Percentiles rank a stretch among this genome's conserved stretches.
Conservation (phyloP, 2,329 filamentous ascomycete species). For the Sphaerulina musiva region DNA sequence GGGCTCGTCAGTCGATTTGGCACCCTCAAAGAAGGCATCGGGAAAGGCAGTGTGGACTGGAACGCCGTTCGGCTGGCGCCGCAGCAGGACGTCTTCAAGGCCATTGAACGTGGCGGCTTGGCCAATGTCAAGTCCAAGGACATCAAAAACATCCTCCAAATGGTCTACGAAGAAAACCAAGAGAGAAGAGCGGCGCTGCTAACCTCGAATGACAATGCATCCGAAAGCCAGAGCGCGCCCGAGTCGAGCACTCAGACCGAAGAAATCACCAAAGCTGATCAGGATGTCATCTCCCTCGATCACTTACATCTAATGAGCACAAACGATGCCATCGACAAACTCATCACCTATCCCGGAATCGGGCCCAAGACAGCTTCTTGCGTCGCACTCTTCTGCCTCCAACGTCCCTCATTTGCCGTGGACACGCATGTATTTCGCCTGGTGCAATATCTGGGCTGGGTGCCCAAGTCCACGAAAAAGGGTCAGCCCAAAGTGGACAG, state of each 20-base stretch:
- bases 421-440: slow-evolving; percentile 62
- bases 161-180: slow-evolving; percentile 63
- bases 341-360: slow-evolving; percentile 56
- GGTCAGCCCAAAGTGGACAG: slow-evolving; percentile 42
- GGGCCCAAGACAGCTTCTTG: slow-evolving; percentile 62
- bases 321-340: slow-evolving; percentile 52
- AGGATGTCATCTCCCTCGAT: slow-evolving; percentile 58
- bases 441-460: slow-evolving; percentile 56
- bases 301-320: slow-evolving; percentile 52
- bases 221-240: slow-evolving; percentile 42
- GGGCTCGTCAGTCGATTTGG: slow-evolving; percentile 61
- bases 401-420: slow-evolving; percentile 57
- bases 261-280: slow-evolving; percentile 52
- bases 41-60: slow-evolving; percentile 69
- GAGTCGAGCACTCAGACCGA: slow-evolving; percentile 46
- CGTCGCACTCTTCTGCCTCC: slow-evolving; percentile 58
- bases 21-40: slow-evolving; percentile 54
- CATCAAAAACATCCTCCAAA: slow-evolving; percentile 67
- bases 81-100: slow-evolving; percentile 56
- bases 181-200: slow-evolving; percentile 48
- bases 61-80: slow-evolving; percentile 58
- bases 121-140: slow-evolving; percentile 63
- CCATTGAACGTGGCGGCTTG: slow-evolving; percentile 65
- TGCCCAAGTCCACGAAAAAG: slow-evolving; percentile 44
- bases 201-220: slow-evolving; percentile 29